A percentile compares a stretch with the other conserved stretches of the same genome.
phyloP scores from a whole-genome alignment of 805 yeast species.

The Tetrapisispora arboricola region DNA sequence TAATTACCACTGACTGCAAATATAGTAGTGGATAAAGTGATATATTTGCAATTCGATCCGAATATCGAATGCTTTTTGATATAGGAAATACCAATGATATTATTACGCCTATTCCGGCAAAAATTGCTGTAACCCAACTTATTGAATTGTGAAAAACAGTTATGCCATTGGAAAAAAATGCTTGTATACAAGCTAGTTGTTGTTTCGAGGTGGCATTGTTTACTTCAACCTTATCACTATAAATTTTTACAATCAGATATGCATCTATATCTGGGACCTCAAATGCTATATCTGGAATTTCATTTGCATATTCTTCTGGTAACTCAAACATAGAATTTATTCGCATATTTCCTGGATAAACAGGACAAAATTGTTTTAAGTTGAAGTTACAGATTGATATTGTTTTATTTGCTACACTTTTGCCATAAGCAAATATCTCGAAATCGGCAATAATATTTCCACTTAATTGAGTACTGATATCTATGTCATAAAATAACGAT shows the following conservation, averaged over 20 bases:
- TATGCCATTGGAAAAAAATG: slow-evolving; percentile 64
- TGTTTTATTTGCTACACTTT: slow-evolving; percentile 46
- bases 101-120: slow-evolving; percentile 80
- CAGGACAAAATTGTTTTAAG: slow-evolving; percentile 86
- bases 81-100: slow-evolving; percentile 75
- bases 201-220: slow-evolving; percentile 6
- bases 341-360: slow-evolving; percentile 72
- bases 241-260: slow-evolving; percentile 47
- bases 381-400: slow-evolving; percentile 53
- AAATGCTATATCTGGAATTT: slow-evolving; percentile 78
- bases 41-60: slow-evolving; percentile 80
- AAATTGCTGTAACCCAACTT: slow-evolving; percentile 88
- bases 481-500: slow-evolving; percentile 57
- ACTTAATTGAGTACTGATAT: slow-evolving; percentile 56
- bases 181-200: slow-evolving; percentile 62
- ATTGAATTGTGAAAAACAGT: slow-evolving; percentile 73
- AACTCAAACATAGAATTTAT: slow-evolving; percentile 61
- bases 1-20: slow-evolving; percentile 80
- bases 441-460: slow-evolving; percentile 61
- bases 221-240: slow-evolving; percentile 29
- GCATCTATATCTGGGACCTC: slow-evolving; percentile 84
- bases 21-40: slow-evolving; percentile 75
- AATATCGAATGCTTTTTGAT: slow-evolving; percentile 81
- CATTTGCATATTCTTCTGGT: slow-evolving; percentile 36
- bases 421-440: slow-evolving; percentile 79